A percentile compares a stretch with the other conserved stretches of the same genome.
Evolutionary conservation across 805 yeast species (phyloP).

Genomic region (Lipomyces starkeyi): DNA sequence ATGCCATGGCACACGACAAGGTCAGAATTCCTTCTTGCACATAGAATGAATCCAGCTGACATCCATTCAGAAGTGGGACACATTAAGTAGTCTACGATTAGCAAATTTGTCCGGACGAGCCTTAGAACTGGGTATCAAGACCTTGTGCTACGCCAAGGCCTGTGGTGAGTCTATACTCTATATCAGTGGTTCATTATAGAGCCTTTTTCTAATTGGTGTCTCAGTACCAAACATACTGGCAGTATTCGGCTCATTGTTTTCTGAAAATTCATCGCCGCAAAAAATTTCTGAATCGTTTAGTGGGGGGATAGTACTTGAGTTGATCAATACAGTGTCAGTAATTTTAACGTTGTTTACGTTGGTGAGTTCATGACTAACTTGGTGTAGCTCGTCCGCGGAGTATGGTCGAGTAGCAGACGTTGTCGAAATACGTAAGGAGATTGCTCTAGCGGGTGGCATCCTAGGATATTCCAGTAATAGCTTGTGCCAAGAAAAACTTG

Average conservation of each 20-base stretch:
- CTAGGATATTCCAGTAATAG: slow-evolving; percentile 4
- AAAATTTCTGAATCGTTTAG: slow-evolving; percentile 8
- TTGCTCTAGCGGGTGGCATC: slow-evolving; percentile 7
- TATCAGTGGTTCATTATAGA: too few species aligned
- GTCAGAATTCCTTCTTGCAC: neutral
- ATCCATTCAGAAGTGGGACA: neutral
- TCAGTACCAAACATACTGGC: neutral
- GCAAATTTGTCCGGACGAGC: neutral
- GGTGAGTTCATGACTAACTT: neutral
- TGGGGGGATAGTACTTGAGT: slow-evolving; percentile 2
- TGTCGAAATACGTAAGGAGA: slow-evolving; percentile 21
- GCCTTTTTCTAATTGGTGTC: neutral
- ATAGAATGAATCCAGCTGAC: neutral
- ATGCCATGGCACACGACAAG: neutral
- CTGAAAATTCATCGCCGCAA: neutral
- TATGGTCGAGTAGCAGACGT: slow-evolving; percentile 17
- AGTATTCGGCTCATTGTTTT: neutral
- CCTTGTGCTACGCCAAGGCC: neutral
- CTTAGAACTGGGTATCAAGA: neutral
- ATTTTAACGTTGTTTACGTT: neutral
- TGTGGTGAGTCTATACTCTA: neutral
- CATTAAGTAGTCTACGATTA: neutral
- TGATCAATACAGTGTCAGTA: slow-evolving; percentile 13
- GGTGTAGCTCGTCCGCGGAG: slow-evolving; percentile 12
- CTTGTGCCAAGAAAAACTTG: slow-evolving; percentile 2